Evolutionary conservation across 2,329 filamentous ascomycete species (phyloP).

Genomic region (Alternaria hordeiaustralica): DNA sequence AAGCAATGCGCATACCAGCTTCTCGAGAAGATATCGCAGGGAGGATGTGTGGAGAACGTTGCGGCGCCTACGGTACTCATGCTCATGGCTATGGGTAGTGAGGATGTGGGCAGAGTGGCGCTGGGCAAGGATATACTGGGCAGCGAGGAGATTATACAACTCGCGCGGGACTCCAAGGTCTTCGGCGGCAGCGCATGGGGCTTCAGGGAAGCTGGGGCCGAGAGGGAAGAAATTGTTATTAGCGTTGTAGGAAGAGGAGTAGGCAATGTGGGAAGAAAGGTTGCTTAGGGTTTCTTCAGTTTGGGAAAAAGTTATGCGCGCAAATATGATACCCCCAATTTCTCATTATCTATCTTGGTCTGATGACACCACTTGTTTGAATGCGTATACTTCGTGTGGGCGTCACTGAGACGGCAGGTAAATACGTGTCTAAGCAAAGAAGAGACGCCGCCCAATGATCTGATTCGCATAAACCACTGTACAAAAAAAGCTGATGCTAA

Average conservation of each 20-base stretch:
- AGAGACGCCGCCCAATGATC: conserved; percentile 27
- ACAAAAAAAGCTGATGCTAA: conserved; percentile 1
- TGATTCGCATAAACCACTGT: conserved; percentile 2
- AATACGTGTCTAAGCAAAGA: neutral
- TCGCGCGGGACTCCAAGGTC: conserved; percentile 84
- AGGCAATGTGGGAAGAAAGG: conserved; percentile 93
- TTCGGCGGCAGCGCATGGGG: conserved; percentile 94
- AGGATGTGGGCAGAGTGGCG: conserved; percentile 88
- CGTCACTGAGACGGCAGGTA: neutral
- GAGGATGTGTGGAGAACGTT: conserved; percentile 78
- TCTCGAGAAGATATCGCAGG: conserved; percentile 79
- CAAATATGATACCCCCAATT: conserved; percentile 25
- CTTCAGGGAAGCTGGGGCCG: conserved; percentile 64
- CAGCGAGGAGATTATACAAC: conserved; percentile 76
- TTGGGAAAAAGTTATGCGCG: conserved; percentile 1
- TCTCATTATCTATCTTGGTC: neutral
- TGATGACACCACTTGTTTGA: neutral
- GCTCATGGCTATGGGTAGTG: conserved; percentile 97
- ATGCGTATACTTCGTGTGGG: neutral
- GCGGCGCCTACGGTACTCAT: conserved; percentile 78
- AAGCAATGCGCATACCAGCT: conserved; percentile 87
- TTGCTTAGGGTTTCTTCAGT: conserved; percentile 58
- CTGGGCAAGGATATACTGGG: conserved; percentile 82
- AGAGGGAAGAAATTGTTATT: conserved; percentile 75
- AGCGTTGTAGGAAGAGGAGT: conserved; percentile 93